Evolutionary conservation across 257 asterid genomes (phyloP).

Genomic region (Eustoma russellianum): DNA sequence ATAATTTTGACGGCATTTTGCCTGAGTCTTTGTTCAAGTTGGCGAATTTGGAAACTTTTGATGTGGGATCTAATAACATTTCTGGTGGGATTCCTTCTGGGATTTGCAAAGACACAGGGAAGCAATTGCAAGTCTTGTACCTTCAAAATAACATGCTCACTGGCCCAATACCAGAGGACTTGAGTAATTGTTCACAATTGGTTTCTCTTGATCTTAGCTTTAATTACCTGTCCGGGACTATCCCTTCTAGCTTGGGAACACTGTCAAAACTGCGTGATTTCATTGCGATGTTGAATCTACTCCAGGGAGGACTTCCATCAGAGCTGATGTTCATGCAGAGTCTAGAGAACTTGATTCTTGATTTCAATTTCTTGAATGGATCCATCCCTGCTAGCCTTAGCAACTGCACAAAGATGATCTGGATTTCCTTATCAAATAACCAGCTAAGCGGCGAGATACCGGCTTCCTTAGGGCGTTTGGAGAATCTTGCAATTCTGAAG

Average conservation of each 20-base stretch:
- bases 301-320: conserved; percentile 70
- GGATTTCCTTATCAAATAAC: conserved; percentile 90
- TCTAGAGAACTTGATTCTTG: conserved; percentile 85
- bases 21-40: conserved; percentile 57
- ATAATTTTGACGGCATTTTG: conserved; percentile 57
- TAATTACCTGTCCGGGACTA: conserved; percentile 48
- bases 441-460: conserved; percentile 65
- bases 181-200: conserved; percentile 65
- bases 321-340: conserved; percentile 54
- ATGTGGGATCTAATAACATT: conserved; percentile 73
- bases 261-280: conserved; percentile 51
- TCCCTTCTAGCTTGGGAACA: conserved; percentile 67
- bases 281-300: conserved; percentile 71
- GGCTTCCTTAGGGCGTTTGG: conserved; percentile 48
- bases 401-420: conserved; percentile 69
- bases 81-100: conserved; percentile 63
- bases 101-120: conserved; percentile 49
- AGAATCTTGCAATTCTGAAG: conserved; percentile 71
- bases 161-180: conserved; percentile 58
- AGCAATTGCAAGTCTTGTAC: conserved; percentile 52
- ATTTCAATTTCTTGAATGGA: conserved; percentile 70
- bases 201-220: conserved; percentile 91
- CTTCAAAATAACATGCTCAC: conserved; percentile 70
- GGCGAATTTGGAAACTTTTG: conserved; percentile 53
- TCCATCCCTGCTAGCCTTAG: conserved; percentile 63